A percentile compares a stretch with the other conserved stretches of the same genome.
Conservation (phyloP, 768 basidiomycete species). For the Chiua virens region DNA sequence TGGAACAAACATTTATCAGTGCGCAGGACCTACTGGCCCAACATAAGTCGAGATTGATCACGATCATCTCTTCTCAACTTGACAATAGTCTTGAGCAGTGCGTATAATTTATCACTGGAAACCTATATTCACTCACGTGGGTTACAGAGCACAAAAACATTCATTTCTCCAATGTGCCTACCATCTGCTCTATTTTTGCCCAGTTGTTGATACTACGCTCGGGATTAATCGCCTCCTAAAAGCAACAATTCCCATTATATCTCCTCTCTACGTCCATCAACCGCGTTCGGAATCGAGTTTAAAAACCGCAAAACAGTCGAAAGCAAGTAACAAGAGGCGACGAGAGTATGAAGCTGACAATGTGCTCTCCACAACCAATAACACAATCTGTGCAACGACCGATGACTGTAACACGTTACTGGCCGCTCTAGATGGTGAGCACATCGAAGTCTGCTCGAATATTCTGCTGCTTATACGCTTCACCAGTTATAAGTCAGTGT, state of each 20-base stretch:
- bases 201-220: conserved; percentile 47
- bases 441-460: not conserved
- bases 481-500: conserved; percentile 49
- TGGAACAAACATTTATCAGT: conserved; percentile 35
- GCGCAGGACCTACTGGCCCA: conserved; percentile 54
- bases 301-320: conserved; percentile 31
- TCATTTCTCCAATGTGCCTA: conserved; percentile 46
- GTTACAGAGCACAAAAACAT: conserved; percentile 37
- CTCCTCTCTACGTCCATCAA: conserved; percentile 45
- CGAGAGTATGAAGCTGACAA: conserved; percentile 77
- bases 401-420: conserved; percentile 56
- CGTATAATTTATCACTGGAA: conserved; percentile 17
- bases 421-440: conserved; percentile 57
- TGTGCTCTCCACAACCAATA: conserved; percentile 51
- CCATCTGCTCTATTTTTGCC: conserved; percentile 43
- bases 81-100: conserved; percentile 56
- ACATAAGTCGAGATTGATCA: conserved; percentile 51
- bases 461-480: conserved; percentile 2
- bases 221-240: conserved; percentile 55
- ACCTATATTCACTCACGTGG: conserved; percentile 5
- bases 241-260: conserved; percentile 49
- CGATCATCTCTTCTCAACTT: conserved; percentile 55
- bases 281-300: conserved; percentile 29
- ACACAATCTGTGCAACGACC: conserved; percentile 47
- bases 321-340: conserved; percentile 66